phyloP scores from a whole-genome alignment of 177 flowering plant genomes.

The Tripterygium wilfordii region DNA sequence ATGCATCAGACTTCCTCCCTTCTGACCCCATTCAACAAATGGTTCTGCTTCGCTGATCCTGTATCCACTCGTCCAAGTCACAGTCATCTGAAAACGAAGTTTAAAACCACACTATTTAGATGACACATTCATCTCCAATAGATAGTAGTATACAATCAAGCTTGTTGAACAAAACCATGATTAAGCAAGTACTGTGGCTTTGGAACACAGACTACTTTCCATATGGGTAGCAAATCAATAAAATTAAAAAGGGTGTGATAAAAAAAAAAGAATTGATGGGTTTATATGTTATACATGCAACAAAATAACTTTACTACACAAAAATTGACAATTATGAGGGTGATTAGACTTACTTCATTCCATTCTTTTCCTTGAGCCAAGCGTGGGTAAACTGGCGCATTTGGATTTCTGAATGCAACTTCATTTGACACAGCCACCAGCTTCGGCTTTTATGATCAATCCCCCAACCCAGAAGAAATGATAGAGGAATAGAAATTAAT shows the following conservation, averaged over 20 bases:
- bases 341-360: slow-evolving; percentile 47
- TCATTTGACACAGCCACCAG: slow-evolving; percentile 50
- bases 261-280: neutral
- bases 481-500: neutral
- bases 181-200: too few species aligned
- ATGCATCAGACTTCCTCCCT: slow-evolving; percentile 35
- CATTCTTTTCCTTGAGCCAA: slow-evolving; percentile 60
- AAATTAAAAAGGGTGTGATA: neutral
- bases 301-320: neutral
- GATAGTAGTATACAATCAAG: too few species aligned
- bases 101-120: neutral
- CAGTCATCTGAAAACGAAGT: slow-evolving; percentile 58
- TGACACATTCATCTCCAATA: neutral
- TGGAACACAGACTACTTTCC: too few species aligned
- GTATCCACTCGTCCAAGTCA: slow-evolving; percentile 88
- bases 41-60: slow-evolving; percentile 61
- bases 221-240: neutral
- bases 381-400: slow-evolving; percentile 68
- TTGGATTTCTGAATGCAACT: slow-evolving; percentile 52
- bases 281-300: neutral
- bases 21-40: slow-evolving; percentile 74
- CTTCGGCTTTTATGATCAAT: slow-evolving; percentile 52
- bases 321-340: neutral
- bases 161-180: too few species aligned
- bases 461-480: too few species aligned